Evolutionary conservation across 148 eudicot genomes (phyloP).

Genomic region (Rheum nobile): DNA sequence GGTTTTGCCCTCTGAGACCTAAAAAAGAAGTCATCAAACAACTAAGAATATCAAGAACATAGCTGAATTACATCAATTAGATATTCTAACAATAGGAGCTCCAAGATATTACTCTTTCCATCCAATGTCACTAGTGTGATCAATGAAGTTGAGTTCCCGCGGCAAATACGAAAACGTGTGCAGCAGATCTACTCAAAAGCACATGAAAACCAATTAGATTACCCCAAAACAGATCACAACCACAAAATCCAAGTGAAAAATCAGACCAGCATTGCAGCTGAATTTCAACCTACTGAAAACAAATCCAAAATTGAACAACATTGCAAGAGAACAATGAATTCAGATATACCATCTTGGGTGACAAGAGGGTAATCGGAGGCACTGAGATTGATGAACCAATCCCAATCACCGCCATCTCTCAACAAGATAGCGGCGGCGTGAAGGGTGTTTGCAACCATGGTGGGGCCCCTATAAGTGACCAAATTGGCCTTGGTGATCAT

Average conservation of each 20-base stretch:
- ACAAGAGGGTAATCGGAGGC: conserved; percentile 91
- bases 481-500: conserved; percentile 83
- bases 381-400: conserved; percentile 96
- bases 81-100: background rate
- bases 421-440: conserved; percentile 84
- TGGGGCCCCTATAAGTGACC: conserved; percentile 77
- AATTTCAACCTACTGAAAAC: background rate
- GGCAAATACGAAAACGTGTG: conserved; percentile 74
- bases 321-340: background rate
- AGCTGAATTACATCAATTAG: background rate
- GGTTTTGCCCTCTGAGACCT: conserved; percentile 90
- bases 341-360: conserved; percentile 66
- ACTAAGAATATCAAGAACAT: background rate
- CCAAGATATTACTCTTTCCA: conserved; percentile 74
- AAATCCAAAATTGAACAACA: background rate
- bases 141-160: conserved; percentile 78
- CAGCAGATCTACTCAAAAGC: conserved; percentile 60
- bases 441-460: conserved; percentile 89
- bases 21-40: conserved; percentile 10
- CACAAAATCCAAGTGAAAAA: too few relatives aligned
- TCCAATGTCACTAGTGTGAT: conserved; percentile 86
- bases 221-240: too few relatives aligned
- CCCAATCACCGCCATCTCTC: conserved; percentile 70
- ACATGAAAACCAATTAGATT: background rate
- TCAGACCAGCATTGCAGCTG: background rate